Base-by-base conservation (phyloP, 371 early-diverging fungal genomes). In the Nosema muscidifuracis region DNA sequence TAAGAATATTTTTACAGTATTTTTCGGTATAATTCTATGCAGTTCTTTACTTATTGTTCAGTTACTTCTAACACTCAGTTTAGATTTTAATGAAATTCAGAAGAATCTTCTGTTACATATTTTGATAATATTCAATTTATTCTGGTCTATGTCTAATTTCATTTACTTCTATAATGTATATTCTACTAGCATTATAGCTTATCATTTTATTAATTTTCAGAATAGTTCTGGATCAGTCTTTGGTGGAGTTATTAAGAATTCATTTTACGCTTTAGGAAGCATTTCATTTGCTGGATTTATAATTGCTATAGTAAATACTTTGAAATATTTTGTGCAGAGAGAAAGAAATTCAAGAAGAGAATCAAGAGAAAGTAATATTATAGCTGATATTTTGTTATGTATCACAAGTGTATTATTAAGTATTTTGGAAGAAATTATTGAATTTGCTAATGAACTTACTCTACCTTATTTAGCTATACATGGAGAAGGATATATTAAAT, bases 271-370 rank as follows among this genome's bases (percentile, higher is more conserved):
- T 36, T 67, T 66, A 24, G 72, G 65, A 20, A 55, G 58, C 26
- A 74, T 74, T 10, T 73, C 65, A 30, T 67, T 73, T 34, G 63
- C 40, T 31, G 57, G 73, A 47, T 58, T 75, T 53, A 64, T 69
- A 33, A 38, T 65, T 56, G 42, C 63, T 30, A 36, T 60, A 36
- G 22, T 75, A 58, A 34, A 57, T 0, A 53, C 75, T 43, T 34
- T 64, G 13, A 75, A 65, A 56, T 26, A 34, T 42, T 24, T 64
- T 61, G 18, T 60, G 0, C 50, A 64, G 13, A 30, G 28, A 26
- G 36, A 61, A 51, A 66, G 47, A 43, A 20, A 55, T 13, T 34
- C 33, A 40, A 55, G 60, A 30, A 56, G 31, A 64, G 56, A 66
- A 28, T 33, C 40, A 18, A 42, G 60, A 47, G 10, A 31, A 34